Percentiles rank a stretch among this genome's conserved stretches.
Evolutionary conservation across 2,329 filamentous ascomycete species (phyloP).

Genomic region (Scedosporium dehoogii): DNA sequence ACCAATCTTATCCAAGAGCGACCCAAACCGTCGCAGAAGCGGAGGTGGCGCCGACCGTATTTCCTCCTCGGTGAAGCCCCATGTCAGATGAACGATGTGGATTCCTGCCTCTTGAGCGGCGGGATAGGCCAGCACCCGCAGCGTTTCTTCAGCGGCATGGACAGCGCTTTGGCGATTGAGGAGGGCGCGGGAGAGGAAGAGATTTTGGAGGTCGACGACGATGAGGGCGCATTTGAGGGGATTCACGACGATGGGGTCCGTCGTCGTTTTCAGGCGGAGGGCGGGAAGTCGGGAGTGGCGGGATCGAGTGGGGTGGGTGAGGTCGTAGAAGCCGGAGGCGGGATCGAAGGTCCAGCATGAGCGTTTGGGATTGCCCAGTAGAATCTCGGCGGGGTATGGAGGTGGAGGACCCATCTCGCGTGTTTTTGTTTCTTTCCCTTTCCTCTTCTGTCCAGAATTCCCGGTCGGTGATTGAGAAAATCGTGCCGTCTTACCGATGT

Average conservation of each 20-base stretch:
- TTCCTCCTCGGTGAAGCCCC: conserved; percentile 45
- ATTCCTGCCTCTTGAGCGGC: conserved; percentile 8
- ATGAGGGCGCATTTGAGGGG: conserved; percentile 34
- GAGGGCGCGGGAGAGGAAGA: conserved; percentile 27
- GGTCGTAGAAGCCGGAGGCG: conserved; percentile 12
- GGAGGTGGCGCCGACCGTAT: conserved; percentile 38
- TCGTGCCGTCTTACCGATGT: no score
- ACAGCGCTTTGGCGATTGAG: conserved; percentile 10
- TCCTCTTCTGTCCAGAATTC: neutral
- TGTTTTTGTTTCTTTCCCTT: neutral
- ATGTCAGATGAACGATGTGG: conserved; percentile 43
- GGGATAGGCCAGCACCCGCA: conserved; percentile 7
- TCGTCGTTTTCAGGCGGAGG: conserved; percentile 17
- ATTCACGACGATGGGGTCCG: conserved; percentile 23
- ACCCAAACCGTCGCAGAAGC: conserved; percentile 35
- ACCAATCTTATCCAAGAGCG: neutral
- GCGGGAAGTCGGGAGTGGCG: conserved; percentile 1
- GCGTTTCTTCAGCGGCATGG: conserved; percentile 6
- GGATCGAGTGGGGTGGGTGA: conserved; percentile 13
- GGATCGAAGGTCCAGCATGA: conserved; percentile 9
- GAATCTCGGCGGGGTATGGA: conserved; percentile 1
- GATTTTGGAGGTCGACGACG: conserved; percentile 44
- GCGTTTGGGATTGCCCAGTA: conserved; percentile 4
- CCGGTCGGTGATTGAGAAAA: neutral
- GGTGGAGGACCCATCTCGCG: neutral